Conservation (phyloP, 2,329 filamentous ascomycete genomes). For the Xylariales sp. region DNA sequence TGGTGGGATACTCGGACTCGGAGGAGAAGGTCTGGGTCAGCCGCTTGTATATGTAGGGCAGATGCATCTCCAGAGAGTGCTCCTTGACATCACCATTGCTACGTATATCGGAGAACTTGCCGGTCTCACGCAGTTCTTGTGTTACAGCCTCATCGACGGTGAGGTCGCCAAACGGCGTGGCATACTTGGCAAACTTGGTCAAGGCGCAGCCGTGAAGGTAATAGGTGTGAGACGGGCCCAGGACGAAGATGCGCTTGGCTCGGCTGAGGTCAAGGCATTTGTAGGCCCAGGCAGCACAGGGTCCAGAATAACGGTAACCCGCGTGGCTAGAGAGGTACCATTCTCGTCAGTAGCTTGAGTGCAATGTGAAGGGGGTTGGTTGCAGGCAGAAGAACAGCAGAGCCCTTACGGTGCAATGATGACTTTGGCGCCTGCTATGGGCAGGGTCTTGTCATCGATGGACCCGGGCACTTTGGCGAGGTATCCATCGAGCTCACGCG, state of each 20-base stretch:
- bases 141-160: slow-evolving; percentile 57
- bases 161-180: slow-evolving; percentile 70
- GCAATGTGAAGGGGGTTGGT: neutral
- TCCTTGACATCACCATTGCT: slow-evolving; percentile 76
- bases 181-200: slow-evolving; percentile 65
- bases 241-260: slow-evolving; percentile 82
- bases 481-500: slow-evolving; percentile 67
- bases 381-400: neutral
- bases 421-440: slow-evolving; percentile 69
- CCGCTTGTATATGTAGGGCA: slow-evolving; percentile 87
- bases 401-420: slow-evolving; percentile 84
- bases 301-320: slow-evolving; percentile 87
- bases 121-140: slow-evolving; percentile 41
- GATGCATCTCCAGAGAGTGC: slow-evolving; percentile 94
- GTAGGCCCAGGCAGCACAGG: slow-evolving; percentile 92
- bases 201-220: slow-evolving; percentile 75
- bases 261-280: slow-evolving; percentile 77
- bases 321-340: slow-evolving; percentile 63
- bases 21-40: slow-evolving; percentile 47
- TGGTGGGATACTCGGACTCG: slow-evolving; percentile 57
- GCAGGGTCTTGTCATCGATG: slow-evolving; percentile 57
- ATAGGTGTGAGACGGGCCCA: slow-evolving; percentile 89
- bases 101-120: slow-evolving; percentile 63
- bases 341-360: slow-evolving; percentile 2
- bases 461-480: slow-evolving; percentile 66